These are phyloP conservation scores for Carallia brachiata DNA, from an alignment of 345 rosid genomes.

Conservation along the genomic window DNA sequence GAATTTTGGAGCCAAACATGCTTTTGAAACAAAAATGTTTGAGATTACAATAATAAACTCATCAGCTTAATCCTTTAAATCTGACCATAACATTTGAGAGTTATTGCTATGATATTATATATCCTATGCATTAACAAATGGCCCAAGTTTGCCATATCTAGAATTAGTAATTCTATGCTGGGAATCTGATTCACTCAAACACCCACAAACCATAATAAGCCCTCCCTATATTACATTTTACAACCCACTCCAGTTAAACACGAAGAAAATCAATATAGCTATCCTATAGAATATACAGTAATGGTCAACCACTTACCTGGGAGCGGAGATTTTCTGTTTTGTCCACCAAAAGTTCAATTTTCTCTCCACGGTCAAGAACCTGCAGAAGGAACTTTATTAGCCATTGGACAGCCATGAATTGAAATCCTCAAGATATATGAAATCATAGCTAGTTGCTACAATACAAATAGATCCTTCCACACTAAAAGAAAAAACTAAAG, in stretches of 20 bases:
- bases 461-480: not conserved
- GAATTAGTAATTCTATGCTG: not conserved
- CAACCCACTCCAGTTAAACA: not conserved
- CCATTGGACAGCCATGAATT: not conserved
- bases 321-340: constrained; percentile 95
- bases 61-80: not conserved
- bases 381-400: constrained; percentile 21
- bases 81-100: not conserved
- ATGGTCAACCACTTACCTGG: constrained; percentile 47
- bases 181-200: not conserved
- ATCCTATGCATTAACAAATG: not conserved
- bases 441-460: not conserved
- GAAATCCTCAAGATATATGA: not conserved
- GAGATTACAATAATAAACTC: not conserved
- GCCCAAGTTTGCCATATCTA: not conserved
- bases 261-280: not conserved
- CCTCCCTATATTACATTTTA: too few species aligned
- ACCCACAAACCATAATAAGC: not conserved
- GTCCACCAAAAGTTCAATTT: constrained; percentile 94
- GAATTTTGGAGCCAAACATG: not conserved
- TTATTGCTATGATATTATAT: not conserved
- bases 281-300: not conserved
- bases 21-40: not conserved
- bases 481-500: not conserved
- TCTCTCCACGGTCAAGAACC: constrained; percentile 99